These are phyloP conservation scores for Exidia glandulosa DNA, from an alignment of 768 basidiomycete species.

Conservation along the genomic window DNA sequence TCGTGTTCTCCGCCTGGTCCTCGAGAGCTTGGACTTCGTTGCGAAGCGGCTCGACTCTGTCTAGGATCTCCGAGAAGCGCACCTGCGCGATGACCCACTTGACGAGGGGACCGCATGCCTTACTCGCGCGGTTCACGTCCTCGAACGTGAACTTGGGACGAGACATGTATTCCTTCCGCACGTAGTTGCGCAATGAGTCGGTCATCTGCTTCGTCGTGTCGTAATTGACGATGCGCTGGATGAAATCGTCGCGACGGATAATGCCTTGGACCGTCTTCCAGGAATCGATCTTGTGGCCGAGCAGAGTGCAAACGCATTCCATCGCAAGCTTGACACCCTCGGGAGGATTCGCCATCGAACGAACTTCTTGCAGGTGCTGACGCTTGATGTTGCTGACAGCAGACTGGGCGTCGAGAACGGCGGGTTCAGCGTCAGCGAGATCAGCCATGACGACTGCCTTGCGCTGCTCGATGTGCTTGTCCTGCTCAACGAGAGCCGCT, in stretches of 20 bases:
- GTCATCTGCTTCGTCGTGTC: slow-evolving; percentile 89
- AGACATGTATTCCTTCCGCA: slow-evolving; percentile 89
- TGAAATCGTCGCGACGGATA: slow-evolving; percentile 95
- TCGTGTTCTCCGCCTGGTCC: slow-evolving; percentile 86
- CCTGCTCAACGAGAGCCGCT: slow-evolving; percentile 84
- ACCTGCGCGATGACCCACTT: slow-evolving; percentile 99
- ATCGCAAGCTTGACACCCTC: slow-evolving; percentile 96
- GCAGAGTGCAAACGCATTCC: slow-evolving; percentile 94
- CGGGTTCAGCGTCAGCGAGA: slow-evolving; percentile 94
- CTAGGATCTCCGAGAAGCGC: slow-evolving; percentile 91
- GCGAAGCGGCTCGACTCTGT: slow-evolving; percentile 91
- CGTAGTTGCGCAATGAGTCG: slow-evolving; percentile 71
- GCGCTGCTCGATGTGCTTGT: slow-evolving; percentile 79
- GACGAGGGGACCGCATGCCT: slow-evolving; percentile 94
- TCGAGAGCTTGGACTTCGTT: slow-evolving; percentile 93
- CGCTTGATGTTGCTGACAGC: slow-evolving; percentile 97
- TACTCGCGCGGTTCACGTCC: slow-evolving; percentile 86
- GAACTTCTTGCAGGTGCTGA: slow-evolving; percentile 92
- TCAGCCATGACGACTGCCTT: slow-evolving; percentile 85
- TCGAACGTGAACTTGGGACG: slow-evolving; percentile 91
- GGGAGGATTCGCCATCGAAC: slow-evolving; percentile 96
- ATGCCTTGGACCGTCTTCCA: slow-evolving; percentile 95
- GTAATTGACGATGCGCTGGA: slow-evolving; percentile 89
- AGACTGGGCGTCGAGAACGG: slow-evolving; percentile 85
- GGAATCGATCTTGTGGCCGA: slow-evolving; percentile 93